Base-by-base conservation (phyloP, 2,329 filamentous ascomycete genomes). In the Nothopassalora personata region DNA sequence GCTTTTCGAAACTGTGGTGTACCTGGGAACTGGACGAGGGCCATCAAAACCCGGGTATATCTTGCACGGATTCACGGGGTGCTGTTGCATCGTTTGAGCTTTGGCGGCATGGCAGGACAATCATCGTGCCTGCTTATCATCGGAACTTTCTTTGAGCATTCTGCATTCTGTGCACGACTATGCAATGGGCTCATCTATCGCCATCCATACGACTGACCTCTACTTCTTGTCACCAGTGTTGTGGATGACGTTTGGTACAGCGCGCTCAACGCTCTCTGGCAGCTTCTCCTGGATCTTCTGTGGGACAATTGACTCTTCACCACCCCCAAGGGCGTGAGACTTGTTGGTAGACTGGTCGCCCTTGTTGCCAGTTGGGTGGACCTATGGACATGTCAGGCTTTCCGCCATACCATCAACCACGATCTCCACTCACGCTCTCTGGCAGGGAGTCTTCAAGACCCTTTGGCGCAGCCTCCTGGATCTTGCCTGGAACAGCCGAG, bases 221-320 rank as follows among this genome's bases (percentile, higher is more conserved):
- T 43, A 43, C 39, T 43, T 43, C 15, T 51, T 51, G n/a, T 51
- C 49, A 30, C 49, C 49, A 19, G 49, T 51, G 30, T 51, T 18
- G 30, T 51, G 49, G n/a, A 51, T 51, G 11, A 30, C 49, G 10
- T 51, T 51, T 34, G 49, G 49, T n/a, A 51, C 49, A n/a, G 49
- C 49, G 23, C 49, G 49, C 49, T 51, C 49, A n/a, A 51, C 49
- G n/a, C 49, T 51, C 30, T 51, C 49, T 31, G 49, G 49, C 10
- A 51, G 15, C n/a, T 31, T 51, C 49, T 51, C 49, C 49, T 51
- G 49, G 28, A 51, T 34, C 49, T 51, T 51, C 49, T 51, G 49
- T 19, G 49, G 49, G 9, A 51, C 49, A 10, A 51, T n/a, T 18
- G 49, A 51, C 30, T 51, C 49, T n/a, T 51, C 49, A n/a, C 49